These are phyloP conservation scores for Solanum clarkiae DNA, from an alignment of 257 asterid genomes.

Conservation along the genomic window DNA sequence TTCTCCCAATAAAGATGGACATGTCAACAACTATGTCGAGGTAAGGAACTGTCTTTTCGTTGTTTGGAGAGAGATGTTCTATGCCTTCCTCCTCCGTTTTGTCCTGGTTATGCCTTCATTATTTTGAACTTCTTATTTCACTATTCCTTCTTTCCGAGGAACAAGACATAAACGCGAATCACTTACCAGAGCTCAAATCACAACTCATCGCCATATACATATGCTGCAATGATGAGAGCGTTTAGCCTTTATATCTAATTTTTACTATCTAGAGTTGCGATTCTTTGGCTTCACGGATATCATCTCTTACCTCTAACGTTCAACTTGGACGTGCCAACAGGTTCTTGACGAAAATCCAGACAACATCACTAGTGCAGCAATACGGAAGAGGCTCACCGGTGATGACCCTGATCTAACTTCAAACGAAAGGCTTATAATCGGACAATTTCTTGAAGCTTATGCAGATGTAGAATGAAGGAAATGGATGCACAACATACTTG, in stretches of 20 bases:
- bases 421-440: conserved; percentile 38
- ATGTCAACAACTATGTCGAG: conserved; percentile 71
- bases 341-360: conserved; percentile 34
- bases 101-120: neutral
- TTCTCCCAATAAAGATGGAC: conserved; percentile 65
- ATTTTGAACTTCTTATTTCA: neutral
- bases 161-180: neutral
- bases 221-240: neutral
- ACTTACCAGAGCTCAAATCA: neutral
- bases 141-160: neutral
- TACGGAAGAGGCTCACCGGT: conserved; percentile 45
- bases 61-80: neutral
- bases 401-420: conserved; percentile 60
- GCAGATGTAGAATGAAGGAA: conserved; percentile 33
- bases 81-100: neutral
- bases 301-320: neutral
- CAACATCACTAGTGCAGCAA: conserved; percentile 20
- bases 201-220: neutral
- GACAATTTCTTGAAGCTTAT: conserved; percentile 52
- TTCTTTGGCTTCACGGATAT: neutral
- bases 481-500: neutral
- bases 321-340: conserved; percentile 15
- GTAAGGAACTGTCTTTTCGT: conserved; percentile 15
- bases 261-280: neutral
- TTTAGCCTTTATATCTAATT: neutral